Base-by-base conservation (phyloP, 2,329 filamentous ascomycete species). In the Fusarium pilosicola region DNA sequence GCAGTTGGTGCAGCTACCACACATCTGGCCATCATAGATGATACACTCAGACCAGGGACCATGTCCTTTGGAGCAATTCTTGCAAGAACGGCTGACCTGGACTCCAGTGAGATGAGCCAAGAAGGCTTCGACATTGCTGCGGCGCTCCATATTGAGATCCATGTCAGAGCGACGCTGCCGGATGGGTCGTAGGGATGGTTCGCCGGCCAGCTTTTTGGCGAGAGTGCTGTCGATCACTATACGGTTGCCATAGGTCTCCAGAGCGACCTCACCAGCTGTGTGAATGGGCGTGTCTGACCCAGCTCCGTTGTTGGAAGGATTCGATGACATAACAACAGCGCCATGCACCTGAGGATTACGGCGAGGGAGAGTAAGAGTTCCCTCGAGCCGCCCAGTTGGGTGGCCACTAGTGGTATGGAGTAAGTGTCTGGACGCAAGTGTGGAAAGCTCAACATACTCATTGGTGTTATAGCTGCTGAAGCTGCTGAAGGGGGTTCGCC, bases 1-100 rank as follows among this genome's bases (percentile, higher is more conserved):
- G 78, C 89, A 91, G 76, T 91, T 91, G 65, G 88, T 86, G 70
- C 89, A 91, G 75, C 87, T 89, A 15, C 89, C 88, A 66, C 87
- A 90, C 87, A 90, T 88, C 76, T 89, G 87, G 4, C 88, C 88
- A 54, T 87, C 86, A 28, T 88, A 86, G n/a, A 89, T 82, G n/a
- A 91, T 84, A 71, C 89, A 91, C 22, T 84, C 83, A 2, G 83
- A 87, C 88, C 88, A 91, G 0, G 89, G 88, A 0, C 89, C 89
- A 68, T 90, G 87, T 8, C 88, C 88, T 77, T 89, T 90, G 79
- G 86, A 84, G 77, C 89, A 91, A 79, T 89, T 90, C 79, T 89
- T 88, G 79, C 89, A 91, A 1, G 87, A 83, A n/a, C 83, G 82
- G 0, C 82, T 74, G 0, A 86, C 85, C 38, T 83, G 79, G 34